phyloP scores from a whole-genome alignment of 106 monocot genomes.

The Iris macrosiphon region DNA sequence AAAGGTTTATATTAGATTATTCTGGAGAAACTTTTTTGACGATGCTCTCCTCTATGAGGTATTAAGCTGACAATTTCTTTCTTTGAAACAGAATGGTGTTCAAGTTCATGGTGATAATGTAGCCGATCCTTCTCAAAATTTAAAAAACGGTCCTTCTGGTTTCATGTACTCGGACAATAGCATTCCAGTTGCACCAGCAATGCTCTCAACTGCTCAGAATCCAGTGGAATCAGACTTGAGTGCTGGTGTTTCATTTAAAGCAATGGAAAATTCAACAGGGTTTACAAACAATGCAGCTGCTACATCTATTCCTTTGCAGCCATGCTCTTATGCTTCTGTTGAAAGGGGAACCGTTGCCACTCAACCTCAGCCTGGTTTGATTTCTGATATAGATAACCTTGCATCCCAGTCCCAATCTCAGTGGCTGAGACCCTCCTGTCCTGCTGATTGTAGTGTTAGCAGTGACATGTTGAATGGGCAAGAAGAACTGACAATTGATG shows the following conservation, averaged over 20 bases:
- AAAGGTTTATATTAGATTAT: slow-evolving; percentile 22
- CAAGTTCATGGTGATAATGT: slow-evolving; percentile 28
- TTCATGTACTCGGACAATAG: slow-evolving; percentile 21
- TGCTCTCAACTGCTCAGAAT: slow-evolving; percentile 19
- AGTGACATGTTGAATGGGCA: slow-evolving; percentile 32
- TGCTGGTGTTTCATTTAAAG: slow-evolving; percentile 10
- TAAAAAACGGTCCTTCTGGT: slow-evolving; percentile 33
- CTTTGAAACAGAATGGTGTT: slow-evolving; percentile 40
- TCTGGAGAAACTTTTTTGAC: slow-evolving; percentile 37
- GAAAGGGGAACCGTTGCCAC: slow-evolving; percentile 6
- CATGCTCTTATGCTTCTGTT: slow-evolving; percentile 15
- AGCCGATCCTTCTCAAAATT: slow-evolving; percentile 28
- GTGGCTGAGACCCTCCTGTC: slow-evolving; percentile 34
- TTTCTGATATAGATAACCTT: slow-evolving; percentile 39
- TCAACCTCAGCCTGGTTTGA: slow-evolving; percentile 24
- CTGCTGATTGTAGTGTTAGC: slow-evolving; percentile 20
- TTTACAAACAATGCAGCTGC: slow-evolving; percentile 18
- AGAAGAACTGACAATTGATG: slow-evolving; percentile 40
- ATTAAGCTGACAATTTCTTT: no score
- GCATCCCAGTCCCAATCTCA: slow-evolving; percentile 30
- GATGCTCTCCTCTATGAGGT: no score
- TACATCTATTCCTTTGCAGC: slow-evolving; percentile 5
- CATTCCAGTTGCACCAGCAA: slow-evolving; percentile 21
- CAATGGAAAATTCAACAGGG: slow-evolving; percentile 10
- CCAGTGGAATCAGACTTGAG: slow-evolving; percentile 15